Percentiles rank a stretch among this genome's conserved stretches.
Conservation (phyloP, 1,284 basidiomycete species). For the Boletellus deceptivus region DNA sequence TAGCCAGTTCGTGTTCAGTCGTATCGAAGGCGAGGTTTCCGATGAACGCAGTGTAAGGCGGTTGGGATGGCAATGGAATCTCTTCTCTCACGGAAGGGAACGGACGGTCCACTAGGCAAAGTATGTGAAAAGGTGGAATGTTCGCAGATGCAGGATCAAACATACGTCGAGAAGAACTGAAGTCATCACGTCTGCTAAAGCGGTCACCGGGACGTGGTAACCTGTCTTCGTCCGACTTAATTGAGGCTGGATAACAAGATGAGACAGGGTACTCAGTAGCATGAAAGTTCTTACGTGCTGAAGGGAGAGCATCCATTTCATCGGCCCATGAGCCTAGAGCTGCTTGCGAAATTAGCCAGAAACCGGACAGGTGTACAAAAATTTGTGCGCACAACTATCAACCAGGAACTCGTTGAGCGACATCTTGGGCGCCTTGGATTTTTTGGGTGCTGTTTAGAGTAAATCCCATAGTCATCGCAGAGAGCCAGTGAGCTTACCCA, state of each 20-base stretch:
- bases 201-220: constrained; percentile 48
- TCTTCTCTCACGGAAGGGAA: constrained; percentile 75
- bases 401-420: constrained; percentile 87
- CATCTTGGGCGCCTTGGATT: constrained; percentile 80
- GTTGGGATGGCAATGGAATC: constrained; percentile 89
- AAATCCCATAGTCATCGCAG: constrained; percentile 5
- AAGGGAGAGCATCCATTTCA: constrained; percentile 88
- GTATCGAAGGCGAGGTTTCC: constrained; percentile 96
- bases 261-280: constrained; percentile 14
- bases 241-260: constrained; percentile 49
- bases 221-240: constrained; percentile 55
- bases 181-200: constrained; percentile 61
- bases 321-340: constrained; percentile 94
- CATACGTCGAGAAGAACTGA: constrained; percentile 58
- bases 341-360: constrained; percentile 33
- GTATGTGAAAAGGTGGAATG: constrained; percentile 13
- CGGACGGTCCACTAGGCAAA: constrained; percentile 56
- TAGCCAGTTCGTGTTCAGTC: constrained; percentile 78
- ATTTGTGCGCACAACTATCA: constrained; percentile 61
- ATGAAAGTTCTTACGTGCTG: constrained; percentile 69
- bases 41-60: constrained; percentile 95
- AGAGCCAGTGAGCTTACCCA: constrained; percentile 22
- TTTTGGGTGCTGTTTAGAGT: constrained; percentile 68
- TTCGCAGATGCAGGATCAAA: constrained; percentile 11
- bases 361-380: constrained; percentile 16